phyloP scores from a whole-genome alignment of 192 early-diverging fungal genomes.

The Allomyces macrogynus region DNA sequence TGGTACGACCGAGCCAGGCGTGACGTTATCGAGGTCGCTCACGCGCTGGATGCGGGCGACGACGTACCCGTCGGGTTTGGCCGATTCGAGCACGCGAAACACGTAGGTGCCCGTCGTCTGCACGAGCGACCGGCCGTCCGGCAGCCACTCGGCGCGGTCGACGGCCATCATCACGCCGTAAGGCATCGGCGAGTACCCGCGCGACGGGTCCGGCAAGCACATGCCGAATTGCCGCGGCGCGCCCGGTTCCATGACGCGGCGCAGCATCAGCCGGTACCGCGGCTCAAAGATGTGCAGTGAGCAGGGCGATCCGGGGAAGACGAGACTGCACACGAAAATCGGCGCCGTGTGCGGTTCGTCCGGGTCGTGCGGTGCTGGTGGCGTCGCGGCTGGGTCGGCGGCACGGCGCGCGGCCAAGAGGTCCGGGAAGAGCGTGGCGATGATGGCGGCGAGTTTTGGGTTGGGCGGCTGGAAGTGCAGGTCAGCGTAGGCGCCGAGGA shows the following conservation, averaged over 20 bases:
- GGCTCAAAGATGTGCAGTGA: constrained; percentile 44
- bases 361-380: constrained; percentile 8
- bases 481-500: not conserved
- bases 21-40: constrained; percentile 17
- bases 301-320: constrained; percentile 34
- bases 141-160: constrained; percentile 14
- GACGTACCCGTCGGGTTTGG: constrained; percentile 24
- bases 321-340: constrained; percentile 32
- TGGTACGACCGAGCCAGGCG: not conserved
- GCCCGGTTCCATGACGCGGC: constrained; percentile 17
- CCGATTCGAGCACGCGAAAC: constrained; percentile 16
- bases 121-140: constrained; percentile 29
- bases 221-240: constrained; percentile 27
- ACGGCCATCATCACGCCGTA: constrained; percentile 29
- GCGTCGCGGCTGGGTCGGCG: not conserved
- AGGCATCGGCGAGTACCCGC: constrained; percentile 12
- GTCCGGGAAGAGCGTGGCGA: not conserved
- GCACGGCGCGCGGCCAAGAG: not conserved
- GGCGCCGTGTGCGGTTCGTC: constrained; percentile 20
- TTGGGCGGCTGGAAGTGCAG: not conserved
- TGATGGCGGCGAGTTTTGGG: not conserved
- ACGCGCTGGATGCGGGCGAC: constrained; percentile 23
- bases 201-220: constrained; percentile 13
- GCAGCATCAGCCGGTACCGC: constrained; percentile 36
- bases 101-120: constrained; percentile 25